phyloP scores from a whole-genome alignment of 352 stramenopile species.

The Phytophthora pinifolia region DNA sequence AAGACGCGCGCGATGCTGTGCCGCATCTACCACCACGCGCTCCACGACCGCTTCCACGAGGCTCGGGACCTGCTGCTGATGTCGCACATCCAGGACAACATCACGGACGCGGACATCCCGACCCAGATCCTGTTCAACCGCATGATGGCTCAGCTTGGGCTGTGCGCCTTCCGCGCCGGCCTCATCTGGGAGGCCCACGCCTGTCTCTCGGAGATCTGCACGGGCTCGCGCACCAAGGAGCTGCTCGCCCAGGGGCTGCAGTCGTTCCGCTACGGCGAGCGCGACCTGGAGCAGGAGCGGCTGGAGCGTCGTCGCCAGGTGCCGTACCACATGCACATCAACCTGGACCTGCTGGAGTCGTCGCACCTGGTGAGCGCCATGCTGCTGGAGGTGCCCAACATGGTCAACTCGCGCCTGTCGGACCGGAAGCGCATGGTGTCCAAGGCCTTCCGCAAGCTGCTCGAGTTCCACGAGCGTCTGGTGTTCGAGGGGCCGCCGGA shows the following conservation, averaged over 20 bases:
- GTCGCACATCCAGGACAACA: constrained; percentile 98
- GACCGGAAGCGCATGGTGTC: constrained; percentile 91
- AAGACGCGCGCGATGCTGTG: constrained; percentile 98
- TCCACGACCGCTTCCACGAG: constrained; percentile 98
- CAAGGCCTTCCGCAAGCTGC: constrained; percentile 94
- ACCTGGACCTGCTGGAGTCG: constrained; percentile 97
- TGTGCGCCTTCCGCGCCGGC: constrained; percentile 96
- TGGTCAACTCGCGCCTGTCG: constrained; percentile 87
- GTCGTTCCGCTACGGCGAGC: constrained; percentile 92
- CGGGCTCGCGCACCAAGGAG: constrained; percentile 92
- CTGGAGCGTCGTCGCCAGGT: constrained; percentile 96
- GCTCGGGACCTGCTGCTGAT: constrained; percentile 98
- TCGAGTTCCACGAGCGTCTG: constrained; percentile 89
- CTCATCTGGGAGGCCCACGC: constrained; percentile 96
- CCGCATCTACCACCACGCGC: constrained; percentile 97
- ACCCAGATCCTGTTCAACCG: constrained; percentile 99
- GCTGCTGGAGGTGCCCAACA: constrained; percentile 98
- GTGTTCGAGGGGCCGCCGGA: constrained; percentile 98
- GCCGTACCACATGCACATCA: constrained; percentile 99
- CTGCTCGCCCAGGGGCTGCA: constrained; percentile 96
- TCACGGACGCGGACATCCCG: constrained; percentile 90
- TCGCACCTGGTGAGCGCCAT: constrained; percentile 98
- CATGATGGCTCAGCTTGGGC: constrained; percentile 92
- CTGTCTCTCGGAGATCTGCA: constrained; percentile 97
- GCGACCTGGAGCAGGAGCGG: constrained; percentile 97